A percentile compares a stretch with the other conserved stretches of the same genome.
Conservation (phyloP, 805 yeast genomes). For the Ogataea pignaliae region DNA sequence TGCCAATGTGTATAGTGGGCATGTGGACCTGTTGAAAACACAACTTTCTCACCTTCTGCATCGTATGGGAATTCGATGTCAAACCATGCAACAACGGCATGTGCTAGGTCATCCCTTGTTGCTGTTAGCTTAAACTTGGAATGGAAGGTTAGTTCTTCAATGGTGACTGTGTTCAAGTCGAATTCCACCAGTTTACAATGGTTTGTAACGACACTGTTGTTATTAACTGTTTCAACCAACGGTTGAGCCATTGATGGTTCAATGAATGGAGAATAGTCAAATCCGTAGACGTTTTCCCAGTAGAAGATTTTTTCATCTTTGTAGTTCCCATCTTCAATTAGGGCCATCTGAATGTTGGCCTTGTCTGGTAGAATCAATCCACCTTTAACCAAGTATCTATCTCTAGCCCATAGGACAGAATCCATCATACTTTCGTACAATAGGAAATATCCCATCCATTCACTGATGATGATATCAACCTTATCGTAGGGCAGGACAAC, state of each 20-base stretch:
- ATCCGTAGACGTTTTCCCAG: constrained; percentile 98
- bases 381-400: constrained; percentile 71
- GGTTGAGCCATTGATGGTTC: constrained; percentile 89
- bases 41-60: constrained; percentile 49
- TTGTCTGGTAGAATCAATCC: constrained; percentile 95
- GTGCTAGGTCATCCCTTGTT: constrained; percentile 73
- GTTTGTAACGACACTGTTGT: constrained; percentile 66
- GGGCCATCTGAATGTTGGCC: constrained; percentile 84
- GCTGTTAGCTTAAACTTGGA: constrained; percentile 68
- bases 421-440: constrained; percentile 97
- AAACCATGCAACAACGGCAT: constrained; percentile 92
- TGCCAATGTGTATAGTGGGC: constrained; percentile 97
- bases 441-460: constrained; percentile 99
- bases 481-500: constrained; percentile 76
- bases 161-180: constrained; percentile 83
- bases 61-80: constrained; percentile 83
- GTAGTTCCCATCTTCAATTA: constrained; percentile 89
- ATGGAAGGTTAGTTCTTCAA: constrained; percentile 76
- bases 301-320: constrained; percentile 85
- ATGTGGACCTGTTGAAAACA: constrained; percentile 92
- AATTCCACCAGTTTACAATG: constrained; percentile 68
- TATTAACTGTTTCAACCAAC: constrained; percentile 90
- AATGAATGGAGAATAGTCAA: constrained; percentile 89
- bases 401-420: constrained; percentile 92
- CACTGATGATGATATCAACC: constrained; percentile 93